phyloP scores from a whole-genome alignment of 2,329 filamentous ascomycete species.

The Chrysoporthe puriensis region DNA sequence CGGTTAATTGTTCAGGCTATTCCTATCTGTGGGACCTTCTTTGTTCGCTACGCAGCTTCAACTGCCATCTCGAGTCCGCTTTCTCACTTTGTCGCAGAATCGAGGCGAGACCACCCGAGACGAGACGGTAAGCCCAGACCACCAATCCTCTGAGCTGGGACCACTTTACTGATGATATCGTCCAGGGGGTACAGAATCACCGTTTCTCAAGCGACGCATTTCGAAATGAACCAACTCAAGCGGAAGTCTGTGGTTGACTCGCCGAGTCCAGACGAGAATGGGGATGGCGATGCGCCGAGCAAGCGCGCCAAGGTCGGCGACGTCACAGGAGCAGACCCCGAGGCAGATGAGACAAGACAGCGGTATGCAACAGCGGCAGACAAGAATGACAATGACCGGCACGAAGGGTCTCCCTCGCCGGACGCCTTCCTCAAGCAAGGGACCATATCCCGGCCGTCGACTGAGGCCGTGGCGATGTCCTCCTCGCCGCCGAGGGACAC shows the following conservation, averaged over 20 bases:
- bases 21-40: not conserved
- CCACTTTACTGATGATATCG: not conserved
- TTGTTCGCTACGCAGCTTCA: not conserved
- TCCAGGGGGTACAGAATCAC: not conserved
- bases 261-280: constrained; percentile 13
- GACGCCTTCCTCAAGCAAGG: not conserved
- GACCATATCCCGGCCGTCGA: constrained; percentile 4
- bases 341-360: not conserved
- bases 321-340: not conserved
- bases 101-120: not conserved
- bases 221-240: constrained; percentile 24
- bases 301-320: constrained; percentile 22
- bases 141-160: not conserved
- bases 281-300: constrained; percentile 18
- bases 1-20: too few species aligned
- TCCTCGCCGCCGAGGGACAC: constrained; percentile 14
- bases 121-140: not conserved
- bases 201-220: constrained; percentile 4
- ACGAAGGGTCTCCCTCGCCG: not conserved
- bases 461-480: not conserved
- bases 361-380: constrained; percentile 4
- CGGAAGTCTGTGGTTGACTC: constrained; percentile 24
- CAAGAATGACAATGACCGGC: not conserved
- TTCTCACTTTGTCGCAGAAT: not conserved
- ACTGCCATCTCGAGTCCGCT: not conserved